These are phyloP conservation scores for Zymoseptoria pseudotritici DNA, from an alignment of 2,329 filamentous ascomycete species.

Conservation along the genomic window DNA sequence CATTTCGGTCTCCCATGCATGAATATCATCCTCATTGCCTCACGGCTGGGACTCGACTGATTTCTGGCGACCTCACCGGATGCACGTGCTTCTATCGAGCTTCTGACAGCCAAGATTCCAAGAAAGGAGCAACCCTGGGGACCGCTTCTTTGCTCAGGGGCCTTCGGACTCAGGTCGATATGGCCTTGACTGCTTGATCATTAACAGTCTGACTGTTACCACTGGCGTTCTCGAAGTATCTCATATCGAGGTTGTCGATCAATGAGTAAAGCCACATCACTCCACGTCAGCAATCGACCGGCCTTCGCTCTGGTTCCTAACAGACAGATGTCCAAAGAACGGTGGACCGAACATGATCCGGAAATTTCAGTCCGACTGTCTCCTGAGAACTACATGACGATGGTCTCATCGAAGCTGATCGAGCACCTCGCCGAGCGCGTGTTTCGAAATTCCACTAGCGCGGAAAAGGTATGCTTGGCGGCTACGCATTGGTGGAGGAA, in stretches of 20 bases:
- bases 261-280: too few species aligned
- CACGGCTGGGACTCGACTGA: too few species aligned
- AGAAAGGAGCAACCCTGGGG: too few species aligned
- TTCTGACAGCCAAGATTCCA: too few species aligned
- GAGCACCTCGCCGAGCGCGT: background rate
- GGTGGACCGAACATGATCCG: too few species aligned
- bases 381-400: background rate
- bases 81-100: background rate
- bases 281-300: too few species aligned
- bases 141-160: too few species aligned
- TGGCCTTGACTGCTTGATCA: too few species aligned
- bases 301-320: too few species aligned
- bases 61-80: background rate
- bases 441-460: background rate
- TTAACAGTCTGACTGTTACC: too few species aligned
- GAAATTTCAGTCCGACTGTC: background rate
- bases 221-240: background rate
- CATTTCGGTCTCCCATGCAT: background rate
- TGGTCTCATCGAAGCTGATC: background rate
- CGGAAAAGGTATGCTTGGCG: background rate
- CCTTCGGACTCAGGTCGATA: too few species aligned
- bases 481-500: background rate
- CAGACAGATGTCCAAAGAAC: too few species aligned
- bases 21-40: background rate
- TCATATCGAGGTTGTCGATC: background rate